These are phyloP conservation scores for Penicillium verrucosum DNA, from an alignment of 2,329 filamentous ascomycete genomes.

Conservation along the genomic window DNA sequence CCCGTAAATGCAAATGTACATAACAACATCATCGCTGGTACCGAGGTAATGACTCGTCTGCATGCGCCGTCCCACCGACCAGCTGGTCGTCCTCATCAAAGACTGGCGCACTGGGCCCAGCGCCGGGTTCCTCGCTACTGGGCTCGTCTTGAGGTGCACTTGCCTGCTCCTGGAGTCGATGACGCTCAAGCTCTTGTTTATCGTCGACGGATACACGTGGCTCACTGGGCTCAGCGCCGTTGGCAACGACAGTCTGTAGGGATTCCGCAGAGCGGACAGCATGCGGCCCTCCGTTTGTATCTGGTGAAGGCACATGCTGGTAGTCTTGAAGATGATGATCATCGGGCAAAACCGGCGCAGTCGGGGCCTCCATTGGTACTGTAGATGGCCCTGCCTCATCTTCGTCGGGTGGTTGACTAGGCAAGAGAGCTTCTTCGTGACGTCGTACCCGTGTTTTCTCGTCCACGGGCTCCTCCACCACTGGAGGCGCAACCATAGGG, in stretches of 20 bases:
- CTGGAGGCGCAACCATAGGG: constrained; percentile 41
- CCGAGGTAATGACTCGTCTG: constrained; percentile 43
- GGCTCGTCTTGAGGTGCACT: constrained; percentile 54
- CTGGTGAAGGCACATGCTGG: constrained; percentile 27
- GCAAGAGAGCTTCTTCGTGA: constrained; percentile 75
- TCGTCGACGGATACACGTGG: constrained; percentile 55
- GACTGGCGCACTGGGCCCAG: constrained; percentile 56
- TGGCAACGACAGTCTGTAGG: constrained; percentile 29
- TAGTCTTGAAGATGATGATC: constrained; percentile 55
- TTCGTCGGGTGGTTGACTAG: constrained; percentile 67
- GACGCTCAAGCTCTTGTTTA: constrained; percentile 73
- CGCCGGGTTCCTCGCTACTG: constrained; percentile 13
- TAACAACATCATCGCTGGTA: constrained; percentile 40
- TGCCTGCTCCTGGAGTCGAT: constrained; percentile 60
- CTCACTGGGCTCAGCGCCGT: constrained; percentile 41
- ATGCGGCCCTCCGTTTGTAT: constrained; percentile 19
- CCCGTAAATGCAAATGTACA: constrained; percentile 32
- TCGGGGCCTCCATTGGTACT: constrained; percentile 35
- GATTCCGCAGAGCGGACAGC: constrained; percentile 30
- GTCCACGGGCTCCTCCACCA: constrained; percentile 61
- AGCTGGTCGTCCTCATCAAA: constrained; percentile 56
- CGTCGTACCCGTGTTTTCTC: constrained; percentile 79
- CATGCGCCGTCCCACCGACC: constrained; percentile 36
- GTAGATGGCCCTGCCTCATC: constrained; percentile 48
- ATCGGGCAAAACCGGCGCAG: constrained; percentile 44